Percentiles rank a stretch among this genome's conserved stretches.
phyloP scores from a whole-genome alignment of 2,329 filamentous ascomycete species.

The Emergomyces pasteurianus region DNA sequence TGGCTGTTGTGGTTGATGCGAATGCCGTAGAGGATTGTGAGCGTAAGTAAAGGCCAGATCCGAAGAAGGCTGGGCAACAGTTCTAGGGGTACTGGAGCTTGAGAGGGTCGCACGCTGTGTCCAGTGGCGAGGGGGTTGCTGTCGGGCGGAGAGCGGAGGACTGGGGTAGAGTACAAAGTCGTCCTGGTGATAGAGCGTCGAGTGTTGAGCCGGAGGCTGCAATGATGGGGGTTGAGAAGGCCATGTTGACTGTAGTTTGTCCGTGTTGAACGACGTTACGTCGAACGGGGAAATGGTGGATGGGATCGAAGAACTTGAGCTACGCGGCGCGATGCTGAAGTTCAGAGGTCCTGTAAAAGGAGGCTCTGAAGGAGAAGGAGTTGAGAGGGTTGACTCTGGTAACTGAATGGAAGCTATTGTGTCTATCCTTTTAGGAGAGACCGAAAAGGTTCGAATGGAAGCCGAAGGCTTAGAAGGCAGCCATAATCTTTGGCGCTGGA shows the following conservation, averaged over 20 bases:
- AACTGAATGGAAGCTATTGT: slow-evolving; percentile 28
- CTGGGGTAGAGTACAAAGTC: slow-evolving; percentile 37
- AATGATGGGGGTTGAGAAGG: slow-evolving; percentile 32
- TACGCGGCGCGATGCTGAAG: slow-evolving; percentile 31
- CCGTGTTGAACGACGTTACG: slow-evolving; percentile 38
- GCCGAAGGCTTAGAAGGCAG: slow-evolving; percentile 26
- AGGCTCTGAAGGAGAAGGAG: slow-evolving; percentile 30
- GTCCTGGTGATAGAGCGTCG: slow-evolving; percentile 18
- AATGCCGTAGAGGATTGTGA: slow-evolving; percentile 25
- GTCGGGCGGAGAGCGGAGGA: slow-evolving; percentile 12
- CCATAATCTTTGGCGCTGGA: slow-evolving; percentile 22
- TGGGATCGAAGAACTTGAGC: slow-evolving; percentile 28
- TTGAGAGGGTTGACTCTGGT: slow-evolving; percentile 13
- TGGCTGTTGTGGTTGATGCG: slow-evolving; percentile 10
- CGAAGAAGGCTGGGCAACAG: slow-evolving; percentile 15
- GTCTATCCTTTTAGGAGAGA: slow-evolving; percentile 30
- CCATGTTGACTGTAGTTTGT: slow-evolving; percentile 37
- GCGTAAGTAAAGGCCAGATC: slow-evolving; percentile 19
- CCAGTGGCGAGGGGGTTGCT: slow-evolving; percentile 19
- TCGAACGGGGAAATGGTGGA: slow-evolving; percentile 28
- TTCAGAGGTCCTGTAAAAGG: slow-evolving; percentile 35
- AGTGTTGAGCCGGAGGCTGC: slow-evolving; percentile 31
- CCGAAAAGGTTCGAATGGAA: slow-evolving; percentile 17
- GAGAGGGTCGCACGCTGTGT: slow-evolving; percentile 24
- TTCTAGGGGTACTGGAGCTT: slow-evolving; percentile 27